Evolutionary conservation across 352 stramenopile genomes (phyloP).

Genomic region (Phytophthora constricta): DNA sequence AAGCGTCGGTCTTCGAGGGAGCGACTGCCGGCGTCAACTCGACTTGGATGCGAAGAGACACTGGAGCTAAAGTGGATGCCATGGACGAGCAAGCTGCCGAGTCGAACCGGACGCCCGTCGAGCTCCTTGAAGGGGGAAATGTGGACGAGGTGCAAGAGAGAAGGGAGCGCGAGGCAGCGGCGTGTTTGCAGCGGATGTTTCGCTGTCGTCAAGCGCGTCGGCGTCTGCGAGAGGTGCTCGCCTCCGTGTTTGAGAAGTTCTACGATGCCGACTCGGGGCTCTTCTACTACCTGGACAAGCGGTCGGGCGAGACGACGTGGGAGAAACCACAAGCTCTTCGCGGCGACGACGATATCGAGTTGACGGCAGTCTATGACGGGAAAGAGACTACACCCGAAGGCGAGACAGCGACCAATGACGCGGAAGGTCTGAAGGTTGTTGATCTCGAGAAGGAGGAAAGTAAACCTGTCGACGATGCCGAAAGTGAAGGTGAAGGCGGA

Average conservation of each 20-base stretch:
- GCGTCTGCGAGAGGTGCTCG: slow-evolving; percentile 52
- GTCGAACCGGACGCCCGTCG: slow-evolving; percentile 20
- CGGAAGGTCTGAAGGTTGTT: slow-evolving; percentile 9
- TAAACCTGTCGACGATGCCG: slow-evolving; percentile 14
- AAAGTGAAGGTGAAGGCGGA: slow-evolving; percentile 20
- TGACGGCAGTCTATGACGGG: slow-evolving; percentile 44
- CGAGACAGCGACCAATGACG: slow-evolving; percentile 10
- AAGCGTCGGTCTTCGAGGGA: too few species aligned
- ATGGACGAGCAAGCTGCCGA: slow-evolving; percentile 16
- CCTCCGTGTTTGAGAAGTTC: slow-evolving; percentile 71
- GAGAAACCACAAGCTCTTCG: slow-evolving; percentile 69
- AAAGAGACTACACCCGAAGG: too few species aligned
- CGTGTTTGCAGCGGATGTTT: slow-evolving; percentile 68
- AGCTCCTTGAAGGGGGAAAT: slow-evolving; percentile 22
- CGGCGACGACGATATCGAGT: slow-evolving; percentile 50
- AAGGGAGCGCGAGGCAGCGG: slow-evolving; percentile 29
- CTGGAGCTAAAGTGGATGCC: not conserved
- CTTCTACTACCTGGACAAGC: slow-evolving; percentile 80
- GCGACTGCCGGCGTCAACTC: too few species aligned
- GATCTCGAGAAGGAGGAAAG: slow-evolving; percentile 33
- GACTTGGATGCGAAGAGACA: slow-evolving; percentile 17
- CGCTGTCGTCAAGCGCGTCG: slow-evolving; percentile 55
- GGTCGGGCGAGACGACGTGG: slow-evolving; percentile 76
- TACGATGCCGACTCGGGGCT: slow-evolving; percentile 70
- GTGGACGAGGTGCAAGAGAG: slow-evolving; percentile 20